Evolutionary conservation across 257 asterid genomes (phyloP).

Genomic region (Oldenlandia corymbosa): DNA sequence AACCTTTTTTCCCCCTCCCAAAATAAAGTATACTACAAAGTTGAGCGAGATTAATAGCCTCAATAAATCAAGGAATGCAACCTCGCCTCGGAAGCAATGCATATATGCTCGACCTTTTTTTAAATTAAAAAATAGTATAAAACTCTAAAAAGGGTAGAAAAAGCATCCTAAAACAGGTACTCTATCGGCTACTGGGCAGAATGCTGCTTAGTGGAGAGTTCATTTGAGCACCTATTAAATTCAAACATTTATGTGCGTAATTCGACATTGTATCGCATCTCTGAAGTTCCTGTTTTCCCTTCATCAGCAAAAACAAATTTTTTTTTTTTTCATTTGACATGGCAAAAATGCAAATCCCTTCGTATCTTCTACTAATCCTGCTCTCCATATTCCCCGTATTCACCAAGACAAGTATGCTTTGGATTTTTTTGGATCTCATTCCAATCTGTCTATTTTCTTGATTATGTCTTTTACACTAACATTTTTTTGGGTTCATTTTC

Average conservation of each 20-base stretch:
- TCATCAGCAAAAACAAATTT: constrained; percentile 5
- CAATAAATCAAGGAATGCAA: too few species aligned
- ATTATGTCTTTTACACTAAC: not conserved
- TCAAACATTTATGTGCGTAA: not conserved
- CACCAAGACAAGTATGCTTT: constrained; percentile 34
- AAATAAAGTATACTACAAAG: too few species aligned
- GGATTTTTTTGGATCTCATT: not conserved
- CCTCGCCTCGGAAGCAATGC: constrained; percentile 55
- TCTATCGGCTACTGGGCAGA: not conserved
- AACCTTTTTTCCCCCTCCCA: too few species aligned
- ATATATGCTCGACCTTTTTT: constrained; percentile 30
- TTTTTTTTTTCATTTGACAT: too few species aligned
- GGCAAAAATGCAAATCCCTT: constrained; percentile 33
- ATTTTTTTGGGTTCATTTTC: not conserved
- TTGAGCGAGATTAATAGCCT: too few species aligned
- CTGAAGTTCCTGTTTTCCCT: not conserved
- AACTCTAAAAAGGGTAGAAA: constrained; percentile 11
- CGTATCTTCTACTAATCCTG: constrained; percentile 16
- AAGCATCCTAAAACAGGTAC: constrained; percentile 15
- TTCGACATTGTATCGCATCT: not conserved
- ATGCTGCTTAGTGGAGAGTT: not conserved
- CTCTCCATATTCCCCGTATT: constrained; percentile 34
- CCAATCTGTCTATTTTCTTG: not conserved
- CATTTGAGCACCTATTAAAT: constrained; percentile 21
- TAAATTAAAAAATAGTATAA: constrained; percentile 17